Conservation (phyloP, 805 yeast species). For the Cyberlindnera sargentensis region DNA sequence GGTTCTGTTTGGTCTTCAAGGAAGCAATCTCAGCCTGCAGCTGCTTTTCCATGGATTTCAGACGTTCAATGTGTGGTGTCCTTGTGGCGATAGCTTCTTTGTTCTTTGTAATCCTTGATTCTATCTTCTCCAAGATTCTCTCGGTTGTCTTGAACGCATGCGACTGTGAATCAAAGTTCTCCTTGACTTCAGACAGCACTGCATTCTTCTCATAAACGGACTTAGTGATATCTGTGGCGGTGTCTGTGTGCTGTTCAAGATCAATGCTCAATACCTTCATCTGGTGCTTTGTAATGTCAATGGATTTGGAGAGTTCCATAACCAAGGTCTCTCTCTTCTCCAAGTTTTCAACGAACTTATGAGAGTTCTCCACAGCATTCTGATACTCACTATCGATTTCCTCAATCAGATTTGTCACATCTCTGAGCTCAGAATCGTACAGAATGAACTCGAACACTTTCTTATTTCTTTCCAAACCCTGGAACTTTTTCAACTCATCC, state of each 20-base stretch:
- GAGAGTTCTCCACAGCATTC: conserved; percentile 43
- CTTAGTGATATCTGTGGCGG: conserved; percentile 41
- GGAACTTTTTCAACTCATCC: conserved; percentile 64
- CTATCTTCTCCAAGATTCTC: conserved; percentile 18
- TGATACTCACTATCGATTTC: conserved; percentile 52
- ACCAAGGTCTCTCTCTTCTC: conserved; percentile 54
- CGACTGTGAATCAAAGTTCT: conserved; percentile 31
- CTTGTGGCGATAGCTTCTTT: conserved; percentile 30
- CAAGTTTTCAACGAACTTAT: conserved; percentile 45
- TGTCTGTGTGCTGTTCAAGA: conserved; percentile 42
- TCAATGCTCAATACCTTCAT: conserved; percentile 52
- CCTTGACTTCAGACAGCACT: conserved; percentile 30
- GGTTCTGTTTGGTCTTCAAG: conserved; percentile 47
- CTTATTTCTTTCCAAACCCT: conserved; percentile 56
- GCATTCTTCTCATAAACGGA: conserved; percentile 44
- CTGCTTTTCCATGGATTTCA: conserved; percentile 34
- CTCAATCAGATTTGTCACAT: conserved; percentile 53
- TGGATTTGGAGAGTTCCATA: conserved; percentile 35
- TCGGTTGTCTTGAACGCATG: conserved; percentile 23
- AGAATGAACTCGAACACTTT: conserved; percentile 70
- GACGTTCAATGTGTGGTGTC: conserved; percentile 35
- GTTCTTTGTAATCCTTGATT: conserved; percentile 24
- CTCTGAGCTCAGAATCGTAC: conserved; percentile 68
- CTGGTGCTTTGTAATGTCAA: conserved; percentile 40
- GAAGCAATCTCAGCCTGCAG: conserved; percentile 33